phyloP scores from a whole-genome alignment of 2,329 filamentous ascomycete species.

The Monosporascus sp. region DNA sequence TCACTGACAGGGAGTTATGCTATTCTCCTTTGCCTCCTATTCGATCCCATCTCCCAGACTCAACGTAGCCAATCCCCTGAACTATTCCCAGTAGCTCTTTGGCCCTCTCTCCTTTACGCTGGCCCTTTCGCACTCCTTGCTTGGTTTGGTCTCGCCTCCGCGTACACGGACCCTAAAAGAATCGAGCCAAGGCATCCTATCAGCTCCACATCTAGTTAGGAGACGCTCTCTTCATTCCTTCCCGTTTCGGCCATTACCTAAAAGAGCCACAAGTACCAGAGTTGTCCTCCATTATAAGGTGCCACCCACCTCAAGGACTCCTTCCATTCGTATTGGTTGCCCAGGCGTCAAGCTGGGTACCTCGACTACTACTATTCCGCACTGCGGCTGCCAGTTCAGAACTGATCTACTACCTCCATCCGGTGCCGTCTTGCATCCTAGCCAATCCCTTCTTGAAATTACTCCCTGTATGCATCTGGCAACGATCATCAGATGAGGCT shows the following conservation, averaged over 20 bases:
- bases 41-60: background rate
- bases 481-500: constrained; percentile 31
- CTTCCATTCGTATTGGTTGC: constrained; percentile 23
- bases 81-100: background rate
- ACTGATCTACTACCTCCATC: constrained; percentile 17
- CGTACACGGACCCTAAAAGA: background rate
- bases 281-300: constrained; percentile 8
- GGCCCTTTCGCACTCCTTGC: background rate
- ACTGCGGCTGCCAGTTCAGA: constrained; percentile 24
- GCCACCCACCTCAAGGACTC: constrained; percentile 26
- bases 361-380: constrained; percentile 24
- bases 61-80: background rate
- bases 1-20: background rate
- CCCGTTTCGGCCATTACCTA: constrained; percentile 36
- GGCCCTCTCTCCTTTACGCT: background rate
- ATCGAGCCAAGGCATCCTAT: constrained; percentile 28
- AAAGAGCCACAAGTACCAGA: constrained; percentile 29
- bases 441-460: constrained; percentile 19
- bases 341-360: constrained; percentile 16
- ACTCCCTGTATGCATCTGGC: constrained; percentile 28
- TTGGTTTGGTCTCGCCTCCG: background rate
- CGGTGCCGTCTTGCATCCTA: constrained; percentile 18
- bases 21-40: background rate
- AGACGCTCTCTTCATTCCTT: constrained; percentile 29
- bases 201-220: constrained; percentile 35